These are phyloP conservation scores for Oryza longistaminata DNA, from an alignment of 176 grass and related monocot genomes.

Conservation along the genomic window DNA sequence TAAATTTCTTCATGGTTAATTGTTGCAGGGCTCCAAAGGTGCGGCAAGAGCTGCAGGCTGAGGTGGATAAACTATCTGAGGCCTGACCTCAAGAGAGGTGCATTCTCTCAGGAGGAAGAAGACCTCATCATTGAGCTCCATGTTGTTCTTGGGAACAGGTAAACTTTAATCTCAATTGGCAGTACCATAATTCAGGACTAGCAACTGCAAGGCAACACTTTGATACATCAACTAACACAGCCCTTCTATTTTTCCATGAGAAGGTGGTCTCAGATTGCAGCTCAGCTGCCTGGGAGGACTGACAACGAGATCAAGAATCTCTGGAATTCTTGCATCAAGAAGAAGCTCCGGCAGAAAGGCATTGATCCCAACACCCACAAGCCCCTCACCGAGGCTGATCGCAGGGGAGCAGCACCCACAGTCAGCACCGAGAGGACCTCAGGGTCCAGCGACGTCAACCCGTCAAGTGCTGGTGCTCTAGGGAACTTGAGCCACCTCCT, in stretches of 20 bases:
- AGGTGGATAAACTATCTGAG: conserved; percentile 94
- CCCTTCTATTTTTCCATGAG: conserved; percentile 20
- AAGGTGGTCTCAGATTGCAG: conserved; percentile 83
- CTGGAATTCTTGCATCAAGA: conserved; percentile 78
- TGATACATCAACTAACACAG: conserved; percentile 38
- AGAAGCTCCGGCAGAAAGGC: conserved; percentile 74
- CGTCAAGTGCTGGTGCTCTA: conserved; percentile 45
- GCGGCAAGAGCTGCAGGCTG: conserved; percentile 83
- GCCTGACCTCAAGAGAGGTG: conserved; percentile 82
- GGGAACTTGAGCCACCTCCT: conserved; percentile 54
- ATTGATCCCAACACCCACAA: conserved; percentile 80
- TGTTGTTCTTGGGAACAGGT: conserved; percentile 76
- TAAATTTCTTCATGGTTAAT: conserved; percentile 11
- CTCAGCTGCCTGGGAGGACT: conserved; percentile 70
- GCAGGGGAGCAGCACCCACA: conserved; percentile 41
- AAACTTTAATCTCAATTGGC: conserved; percentile 24
- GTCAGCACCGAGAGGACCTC: conserved; percentile 56
- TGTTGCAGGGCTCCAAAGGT: conserved; percentile 77
- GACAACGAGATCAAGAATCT: conserved; percentile 85
- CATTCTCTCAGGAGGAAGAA: conserved; percentile 73
- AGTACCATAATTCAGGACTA: conserved; percentile 30
- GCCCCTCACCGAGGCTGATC: conserved; percentile 49
- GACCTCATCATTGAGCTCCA: conserved; percentile 78
- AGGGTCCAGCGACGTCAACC: conserved; percentile 55
- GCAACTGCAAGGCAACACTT: conserved; percentile 17